phyloP scores from a whole-genome alignment of 2,329 filamentous ascomycete species.

The Calonectria pseudoturangicola region DNA sequence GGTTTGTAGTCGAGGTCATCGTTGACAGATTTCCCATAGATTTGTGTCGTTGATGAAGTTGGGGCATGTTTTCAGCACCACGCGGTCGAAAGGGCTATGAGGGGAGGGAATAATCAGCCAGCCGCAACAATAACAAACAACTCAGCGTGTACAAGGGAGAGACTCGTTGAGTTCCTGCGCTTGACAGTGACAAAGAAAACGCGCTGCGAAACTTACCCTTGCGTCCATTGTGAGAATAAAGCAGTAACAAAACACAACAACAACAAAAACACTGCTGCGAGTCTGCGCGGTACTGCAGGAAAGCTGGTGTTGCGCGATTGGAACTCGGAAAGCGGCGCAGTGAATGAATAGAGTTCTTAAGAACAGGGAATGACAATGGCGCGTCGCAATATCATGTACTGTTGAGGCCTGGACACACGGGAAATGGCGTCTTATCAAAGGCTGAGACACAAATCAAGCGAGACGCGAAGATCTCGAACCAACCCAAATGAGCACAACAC shows the following conservation, averaged over 20 bases:
- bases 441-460: conserved; percentile 27
- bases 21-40: conserved; percentile 78
- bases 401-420: conserved; percentile 27
- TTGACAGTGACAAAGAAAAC: conserved; percentile 38
- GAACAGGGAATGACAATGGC: conserved; percentile 20
- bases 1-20: conserved; percentile 52
- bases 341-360: conserved; percentile 26
- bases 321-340: conserved; percentile 37
- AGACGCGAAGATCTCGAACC: conserved; percentile 37
- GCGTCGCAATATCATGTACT: conserved; percentile 43
- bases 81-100: conserved; percentile 64
- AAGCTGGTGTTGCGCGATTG: conserved; percentile 50
- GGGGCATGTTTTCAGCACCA: conserved; percentile 69
- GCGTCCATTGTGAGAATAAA: conserved; percentile 58
- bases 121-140: conserved; percentile 26
- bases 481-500: conserved; percentile 33
- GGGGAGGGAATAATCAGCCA: conserved; percentile 43
- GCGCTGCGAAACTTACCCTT: conserved; percentile 56
- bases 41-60: conserved; percentile 87
- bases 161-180: conserved; percentile 31
- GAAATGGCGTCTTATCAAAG: conserved; percentile 26
- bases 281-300: conserved; percentile 40
- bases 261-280: conserved; percentile 37
- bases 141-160: conserved; percentile 44
- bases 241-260: conserved; percentile 3